Evolutionary conservation across 441 rosid genomes (phyloP), one percentile per base, ranked within the genome.

Genomic region (Pelargonium fulgidum): DNA sequence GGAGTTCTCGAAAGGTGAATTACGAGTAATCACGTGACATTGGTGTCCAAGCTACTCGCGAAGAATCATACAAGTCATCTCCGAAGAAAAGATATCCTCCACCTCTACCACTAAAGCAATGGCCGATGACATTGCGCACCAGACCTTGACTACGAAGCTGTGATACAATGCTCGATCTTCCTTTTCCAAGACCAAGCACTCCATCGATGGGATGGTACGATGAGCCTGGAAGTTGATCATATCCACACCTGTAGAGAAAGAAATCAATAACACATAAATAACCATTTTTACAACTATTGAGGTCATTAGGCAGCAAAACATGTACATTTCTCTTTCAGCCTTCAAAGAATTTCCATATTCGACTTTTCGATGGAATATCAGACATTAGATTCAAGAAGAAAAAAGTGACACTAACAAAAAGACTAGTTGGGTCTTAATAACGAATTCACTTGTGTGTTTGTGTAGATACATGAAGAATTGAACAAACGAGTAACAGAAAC

Each of bases 31-130:
- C 83, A 17, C 72, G 80, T 16, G 96, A 84, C 96, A 94, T 83
- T 3, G 89, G 69, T 70, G 86, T 81, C 99, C 99, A 94, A 61
- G 79, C 66, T 24, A 91, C 78, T 3, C 73, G 78, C 69, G 91
- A 83, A 69, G 85, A 78, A 72, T 88, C 96, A 67, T 85, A 89
- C 78, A 87, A 83, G 67, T 81, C 89, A 41, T 87, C 85, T 0
- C 99, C 99, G 56, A 94, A 92, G 86, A 92, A 92, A 79, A 94
- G 90, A 74, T 77, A 85, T 50, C 98, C 99, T 68, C 97, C 99
- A 6, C 96, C 93, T 12, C 77, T 77, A 47, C 88, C 81, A 33
- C 98, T 94, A 45, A 94, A 72, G 78, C 97, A 94, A 76, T 94
- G 98, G 36, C 96, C 99, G 12, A 94, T 70, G 6, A 89, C 86